phyloP scores from a whole-genome alignment of 306 rosid genomes.

The Hippophae rhamnoides region DNA sequence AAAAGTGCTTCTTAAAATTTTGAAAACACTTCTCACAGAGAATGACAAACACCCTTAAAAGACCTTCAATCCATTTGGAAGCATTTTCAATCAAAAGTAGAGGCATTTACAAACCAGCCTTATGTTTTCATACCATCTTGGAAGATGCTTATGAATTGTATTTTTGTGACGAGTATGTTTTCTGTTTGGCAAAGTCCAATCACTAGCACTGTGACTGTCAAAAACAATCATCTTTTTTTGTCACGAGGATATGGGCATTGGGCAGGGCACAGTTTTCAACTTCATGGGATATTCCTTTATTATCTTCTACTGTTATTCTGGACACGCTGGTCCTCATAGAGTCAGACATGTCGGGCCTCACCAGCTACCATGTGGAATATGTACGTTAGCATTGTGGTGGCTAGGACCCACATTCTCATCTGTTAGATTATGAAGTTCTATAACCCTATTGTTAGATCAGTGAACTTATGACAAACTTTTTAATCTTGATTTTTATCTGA shows the following conservation, averaged over 20 bases:
- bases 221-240: no score
- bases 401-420: not conserved
- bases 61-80: no score
- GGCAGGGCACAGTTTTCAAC: conserved; percentile 23
- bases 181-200: conserved; percentile 3
- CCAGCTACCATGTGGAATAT: conserved; percentile 3
- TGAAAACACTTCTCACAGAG: no score
- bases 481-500: not conserved
- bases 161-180: not conserved
- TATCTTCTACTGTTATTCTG: conserved; percentile 8
- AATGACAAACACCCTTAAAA: no score
- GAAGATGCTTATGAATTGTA: no score
- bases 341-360: not conserved
- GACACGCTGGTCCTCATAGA: conserved; percentile 5
- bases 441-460: no score
- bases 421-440: no score
- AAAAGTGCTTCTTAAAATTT: no score
- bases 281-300: conserved; percentile 10
- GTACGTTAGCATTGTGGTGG: no score
- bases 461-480: not conserved
- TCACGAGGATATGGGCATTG: conserved; percentile 17
- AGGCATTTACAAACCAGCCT: no score
- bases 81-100: no score
- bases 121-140: no score
- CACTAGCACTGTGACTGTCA: conserved; percentile 10